These are phyloP conservation scores for Colletotrichum caudatum DNA, from an alignment of 2,329 filamentous ascomycete species.

Conservation along the genomic window DNA sequence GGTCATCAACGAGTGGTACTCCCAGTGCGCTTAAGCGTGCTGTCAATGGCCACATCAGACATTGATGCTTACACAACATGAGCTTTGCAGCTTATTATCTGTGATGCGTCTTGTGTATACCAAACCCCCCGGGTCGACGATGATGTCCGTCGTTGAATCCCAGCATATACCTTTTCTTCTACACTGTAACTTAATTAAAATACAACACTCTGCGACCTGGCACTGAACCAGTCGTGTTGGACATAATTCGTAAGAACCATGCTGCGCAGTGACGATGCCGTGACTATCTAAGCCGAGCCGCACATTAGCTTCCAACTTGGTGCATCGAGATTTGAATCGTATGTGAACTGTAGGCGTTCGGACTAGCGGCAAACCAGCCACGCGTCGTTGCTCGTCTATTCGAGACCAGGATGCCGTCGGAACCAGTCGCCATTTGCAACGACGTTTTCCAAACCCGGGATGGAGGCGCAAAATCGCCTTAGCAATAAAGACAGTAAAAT, in stretches of 20 bases:
- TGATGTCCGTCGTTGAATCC: background rate
- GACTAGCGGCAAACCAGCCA: background rate
- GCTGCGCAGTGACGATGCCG: background rate
- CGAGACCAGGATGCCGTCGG: too few species aligned
- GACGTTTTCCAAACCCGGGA: too few species aligned
- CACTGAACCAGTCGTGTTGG: background rate
- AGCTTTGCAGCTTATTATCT: background rate
- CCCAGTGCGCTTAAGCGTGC: slow-evolving; percentile 37
- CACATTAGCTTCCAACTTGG: background rate
- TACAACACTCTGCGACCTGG: background rate
- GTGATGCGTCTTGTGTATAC: background rate
- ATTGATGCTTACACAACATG: background rate
- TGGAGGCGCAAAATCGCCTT: background rate
- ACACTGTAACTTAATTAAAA: background rate
- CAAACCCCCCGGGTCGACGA: background rate
- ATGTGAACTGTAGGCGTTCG: background rate
- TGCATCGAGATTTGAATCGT: background rate
- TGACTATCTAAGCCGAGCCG: too few species aligned
- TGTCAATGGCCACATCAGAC: too few species aligned
- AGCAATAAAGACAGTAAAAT: background rate
- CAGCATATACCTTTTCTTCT: background rate
- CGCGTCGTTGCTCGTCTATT: too few species aligned
- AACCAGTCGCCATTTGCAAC: background rate
- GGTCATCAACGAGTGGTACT: slow-evolving; percentile 42
- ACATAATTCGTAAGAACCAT: background rate